Percentiles rank a stretch among this genome's conserved stretches.
phyloP scores from a whole-genome alignment of 2,329 filamentous ascomycete species.

The Polychaeton citri region DNA sequence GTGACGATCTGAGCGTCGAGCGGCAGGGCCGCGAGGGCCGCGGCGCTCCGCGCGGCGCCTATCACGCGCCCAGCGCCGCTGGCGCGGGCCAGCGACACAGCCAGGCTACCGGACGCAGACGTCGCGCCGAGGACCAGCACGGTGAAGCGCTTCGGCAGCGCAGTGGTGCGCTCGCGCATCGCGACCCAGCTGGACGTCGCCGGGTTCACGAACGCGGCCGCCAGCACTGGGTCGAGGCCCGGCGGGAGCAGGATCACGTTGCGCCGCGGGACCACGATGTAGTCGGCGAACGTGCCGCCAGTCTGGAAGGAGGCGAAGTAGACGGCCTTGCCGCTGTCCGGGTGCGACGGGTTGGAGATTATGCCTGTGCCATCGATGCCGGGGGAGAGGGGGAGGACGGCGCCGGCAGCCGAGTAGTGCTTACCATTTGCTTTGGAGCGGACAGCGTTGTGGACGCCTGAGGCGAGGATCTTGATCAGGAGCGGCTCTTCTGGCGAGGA shows the following conservation, averaged over 20 bases:
- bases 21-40: constrained; percentile 28
- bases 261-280: constrained; percentile 33
- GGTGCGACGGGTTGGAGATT: constrained; percentile 3
- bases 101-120: constrained; percentile 38
- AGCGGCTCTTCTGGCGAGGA: constrained; percentile 18
- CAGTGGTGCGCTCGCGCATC: constrained; percentile 30
- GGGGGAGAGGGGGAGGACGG: constrained; percentile 36
- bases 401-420: constrained; percentile 36
- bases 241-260: constrained; percentile 30
- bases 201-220: constrained; percentile 43
- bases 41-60: constrained; percentile 37
- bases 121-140: constrained; percentile 42
- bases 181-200: constrained; percentile 47
- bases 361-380: constrained; percentile 42
- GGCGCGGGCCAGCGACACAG: constrained; percentile 33
- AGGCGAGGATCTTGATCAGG: constrained; percentile 39
- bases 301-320: constrained; percentile 34
- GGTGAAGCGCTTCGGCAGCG: constrained; percentile 30
- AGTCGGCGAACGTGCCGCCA: constrained; percentile 33
- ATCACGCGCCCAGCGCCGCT: constrained; percentile 39
- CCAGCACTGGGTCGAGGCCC: constrained; percentile 33
- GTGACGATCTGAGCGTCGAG: constrained; percentile 37
- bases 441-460: constrained; percentile 42
- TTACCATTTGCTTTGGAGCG: constrained; percentile 38
- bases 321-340: constrained; percentile 33